Base-by-base conservation (phyloP, 1,284 basidiomycete genomes). In the Trichosporon sp. region DNA sequence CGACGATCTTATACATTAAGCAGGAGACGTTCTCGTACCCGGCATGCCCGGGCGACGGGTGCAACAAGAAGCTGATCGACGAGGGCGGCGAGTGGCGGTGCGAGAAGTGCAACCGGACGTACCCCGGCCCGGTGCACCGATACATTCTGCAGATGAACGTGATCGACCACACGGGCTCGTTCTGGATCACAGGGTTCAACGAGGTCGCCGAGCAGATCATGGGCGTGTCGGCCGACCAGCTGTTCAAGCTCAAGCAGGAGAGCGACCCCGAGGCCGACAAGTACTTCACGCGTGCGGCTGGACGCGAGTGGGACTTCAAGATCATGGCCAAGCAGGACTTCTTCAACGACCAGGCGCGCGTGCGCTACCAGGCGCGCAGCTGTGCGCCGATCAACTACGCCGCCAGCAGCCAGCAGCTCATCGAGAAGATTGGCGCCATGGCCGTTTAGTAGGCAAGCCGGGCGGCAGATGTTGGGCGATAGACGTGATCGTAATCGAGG, bases 111-210 rank as follows among this genome's bases (percentile, higher is more conserved):
- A 89, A 93, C 70, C 88, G 87, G 76, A 87, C 83, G 67, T 92
- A 88, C 80, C 85, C 86, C 7, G 85, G 86, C 38, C 96, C 96
- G 3, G 88, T 93, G 75, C 88, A 95, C 81, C 87, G 96, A 92
- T 99, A 98, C 83, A 91, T 98, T 73, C 87, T 99, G 73, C 88
- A 89, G 32, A 87, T 97, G 84, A 93, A 93, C 67, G 91, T 94
- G 13, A 89, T 93, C 44, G 97, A 99, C 82, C 88, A 91, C 83
- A 91, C 93, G 15, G 90, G 90, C 23, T 92, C 95, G 79, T 87
- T 90, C 29, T 99, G 96, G 96, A 85, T 99, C 56, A 92, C 92
- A 70, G 94, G 93, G 1, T 99, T 99, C 86, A 98, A 99, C 81
- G 97, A 99, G 15, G 89, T 92, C 32, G 96, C 95, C 2, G 82